Conservation (phyloP, 2,329 filamentous ascomycete species). For the Colletotrichum simmondsii region DNA sequence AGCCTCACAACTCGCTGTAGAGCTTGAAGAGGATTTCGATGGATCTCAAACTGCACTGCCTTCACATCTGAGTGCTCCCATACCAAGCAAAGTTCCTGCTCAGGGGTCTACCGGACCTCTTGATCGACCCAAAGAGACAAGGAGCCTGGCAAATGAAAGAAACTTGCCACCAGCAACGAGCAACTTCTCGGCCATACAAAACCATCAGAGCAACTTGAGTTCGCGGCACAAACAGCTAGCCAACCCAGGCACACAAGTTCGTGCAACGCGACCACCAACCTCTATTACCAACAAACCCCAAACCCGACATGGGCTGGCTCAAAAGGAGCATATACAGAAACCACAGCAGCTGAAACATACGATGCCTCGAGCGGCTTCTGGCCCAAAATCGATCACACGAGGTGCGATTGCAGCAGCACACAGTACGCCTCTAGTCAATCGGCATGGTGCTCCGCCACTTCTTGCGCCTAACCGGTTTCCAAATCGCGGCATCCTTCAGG, state of each 20-base stretch:
- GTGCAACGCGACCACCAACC: background rate
- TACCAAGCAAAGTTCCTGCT: background rate
- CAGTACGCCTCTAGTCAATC: background rate
- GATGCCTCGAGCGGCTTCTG: background rate
- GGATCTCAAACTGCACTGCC: background rate
- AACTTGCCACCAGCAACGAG: background rate
- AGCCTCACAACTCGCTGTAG: constrained; percentile 65
- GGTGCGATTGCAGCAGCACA: background rate
- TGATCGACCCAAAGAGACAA: background rate
- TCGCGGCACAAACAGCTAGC: background rate
- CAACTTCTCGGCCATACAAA: background rate
- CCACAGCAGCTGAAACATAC: background rate
- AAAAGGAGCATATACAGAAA: background rate
- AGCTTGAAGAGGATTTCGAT: constrained; percentile 55
- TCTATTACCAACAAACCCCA: background rate
- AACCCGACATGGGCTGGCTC: background rate
- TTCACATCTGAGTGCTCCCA: no score
- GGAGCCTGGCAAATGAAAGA: background rate
- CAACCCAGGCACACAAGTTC: background rate
- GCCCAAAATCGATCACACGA: background rate
- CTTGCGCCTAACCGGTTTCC: background rate
- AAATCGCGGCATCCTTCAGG: background rate
- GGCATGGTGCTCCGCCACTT: background rate
- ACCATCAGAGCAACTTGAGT: background rate
- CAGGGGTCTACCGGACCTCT: background rate